Evolutionary conservation across 192 early-diverging fungal genomes (phyloP), one percentile per base, ranked within the genome.

Genomic region (Rhizophlyctis rosea): DNA sequence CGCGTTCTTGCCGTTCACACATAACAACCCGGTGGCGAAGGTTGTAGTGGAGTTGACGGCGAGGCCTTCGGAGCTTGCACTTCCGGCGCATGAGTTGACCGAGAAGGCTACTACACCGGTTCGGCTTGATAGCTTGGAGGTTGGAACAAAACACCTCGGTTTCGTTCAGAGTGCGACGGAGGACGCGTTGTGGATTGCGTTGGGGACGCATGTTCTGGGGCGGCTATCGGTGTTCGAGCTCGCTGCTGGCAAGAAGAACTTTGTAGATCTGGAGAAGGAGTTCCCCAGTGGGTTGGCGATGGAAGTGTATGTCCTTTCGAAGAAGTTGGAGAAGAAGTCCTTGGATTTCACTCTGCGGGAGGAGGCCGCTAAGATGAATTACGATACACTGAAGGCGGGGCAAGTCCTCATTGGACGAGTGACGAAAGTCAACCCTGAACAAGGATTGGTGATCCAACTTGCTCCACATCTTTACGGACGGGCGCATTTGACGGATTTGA

Each of bases 1-100:
- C 67, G 85, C 76, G 54, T 86, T 75, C 68, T 72, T 92, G 30
- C 82, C 88, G 16, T 74, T 93, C 65, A 78, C 77, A 16, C 82
- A 91, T 51, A 59, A 65, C 27, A 70, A 68, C 28, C 69, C 80
- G 21, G 57, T 76, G 21, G 51, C 74, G 11, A 58, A 76, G 34
- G 78, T 76, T 4, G 73, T 86, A 18, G 76, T 90, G 14, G 88
- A 90, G 55, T 58, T 87, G 30, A 81, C 86, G 1, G 50, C 82
- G 14, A 64, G 77, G 11, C 79, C 81, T 11, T 69, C 75, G 3
- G 75, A 77, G 32, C 50, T 88, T 25, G 76, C 74, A 5, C 34
- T 52, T 14, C 57, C 62, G 23, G 65, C 61, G 1, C 7, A 21
- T 11, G 60, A 50, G 25, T 28, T 69, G 24, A 28, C 65, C 29